Base-by-base conservation (phyloP, 2,329 filamentous ascomycete species). In the Fusarium sp. region DNA sequence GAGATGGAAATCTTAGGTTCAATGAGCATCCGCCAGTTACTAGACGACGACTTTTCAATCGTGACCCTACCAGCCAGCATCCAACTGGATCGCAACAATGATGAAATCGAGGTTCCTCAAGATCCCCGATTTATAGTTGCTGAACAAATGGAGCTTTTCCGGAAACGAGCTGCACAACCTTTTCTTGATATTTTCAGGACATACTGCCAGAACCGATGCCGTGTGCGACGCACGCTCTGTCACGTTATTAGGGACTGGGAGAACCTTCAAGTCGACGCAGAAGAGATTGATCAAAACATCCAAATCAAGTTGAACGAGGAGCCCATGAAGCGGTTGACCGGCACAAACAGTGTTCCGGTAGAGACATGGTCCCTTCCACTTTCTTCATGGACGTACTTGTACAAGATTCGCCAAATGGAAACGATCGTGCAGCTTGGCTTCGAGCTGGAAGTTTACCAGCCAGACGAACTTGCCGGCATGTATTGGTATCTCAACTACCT, bases 371-470 rank as follows among this genome's bases (percentile, higher is more conserved):
- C 90, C 0, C 91, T 92, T 54, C 90, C 93, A 0, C 84, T 98
- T 1, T 93, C 92, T 2, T 94, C 92, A 6, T 99, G 96, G 96
- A 88, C 90, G 0, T 97, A 95, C 74, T 87, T 94, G 63, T 93
- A 97, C 80, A 98, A 98, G 79, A 85, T 98, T n/a, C 88, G 88
- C 30, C 89, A 95, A 75, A 93, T 98, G 86, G 91, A 95, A 77
- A 91, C 90, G 84, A 91, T 97, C 46, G 86, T 98, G 18, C 92
- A 98, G 76, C 88, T 98, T 31, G 96, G 97, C 14, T 98, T 99
- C 78, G 96, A 99, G 79, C 89, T 98, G 14, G 91, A 95, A 44
- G 88, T 97, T 12, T 98, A 98, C 79, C 90, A 95, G 55, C 86
- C 89, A 0, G 91, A 97, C 77, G 96, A 99, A 78, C 84, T 96